These are phyloP conservation scores for Sugiyamaella marilandica DNA, from an alignment of 805 yeast genomes.

Conservation along the genomic window DNA sequence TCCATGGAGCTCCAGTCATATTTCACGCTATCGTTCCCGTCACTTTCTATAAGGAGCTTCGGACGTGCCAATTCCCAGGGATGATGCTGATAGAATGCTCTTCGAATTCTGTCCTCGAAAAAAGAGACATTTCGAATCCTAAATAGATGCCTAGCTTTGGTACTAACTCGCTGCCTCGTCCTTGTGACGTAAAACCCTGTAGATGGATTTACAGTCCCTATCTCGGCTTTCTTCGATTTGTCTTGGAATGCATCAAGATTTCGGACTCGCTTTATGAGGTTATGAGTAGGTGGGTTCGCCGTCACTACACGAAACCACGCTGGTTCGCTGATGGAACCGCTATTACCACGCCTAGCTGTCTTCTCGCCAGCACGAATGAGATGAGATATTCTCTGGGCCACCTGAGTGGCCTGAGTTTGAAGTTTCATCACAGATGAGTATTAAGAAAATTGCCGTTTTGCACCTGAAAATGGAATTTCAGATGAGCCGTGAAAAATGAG, in stretches of 20 bases:
- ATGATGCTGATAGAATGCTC: conserved; percentile 81
- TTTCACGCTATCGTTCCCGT: conserved; percentile 47
- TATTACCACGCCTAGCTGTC: conserved; percentile 12
- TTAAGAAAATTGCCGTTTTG: conserved; percentile 1
- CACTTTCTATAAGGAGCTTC: conserved; percentile 71
- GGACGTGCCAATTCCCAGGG: conserved; percentile 98
- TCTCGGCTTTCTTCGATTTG: conserved; percentile 23
- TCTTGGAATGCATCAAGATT: conserved; percentile 26
- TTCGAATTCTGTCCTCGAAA: conserved; percentile 77
- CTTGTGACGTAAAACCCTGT: conserved; percentile 44
- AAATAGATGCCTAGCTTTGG: conserved; percentile 37
- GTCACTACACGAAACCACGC: conserved; percentile 87
- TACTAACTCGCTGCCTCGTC: conserved; percentile 36
- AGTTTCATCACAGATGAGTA: conserved; percentile 50
- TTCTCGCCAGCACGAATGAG: conserved; percentile 56
- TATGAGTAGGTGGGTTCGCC: conserved; percentile 70
- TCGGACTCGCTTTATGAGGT: conserved; percentile 46
- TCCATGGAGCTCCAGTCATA: conserved; percentile 76
- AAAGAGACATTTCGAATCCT: conserved; percentile 52
- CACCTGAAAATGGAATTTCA: background rate
- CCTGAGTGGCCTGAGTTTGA: conserved; percentile 68
- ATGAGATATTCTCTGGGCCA: conserved; percentile 76
- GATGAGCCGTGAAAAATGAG: conserved; percentile 3
- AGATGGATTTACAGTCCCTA: conserved; percentile 23
- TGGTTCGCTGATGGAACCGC: conserved; percentile 56